Evolutionary conservation across 129 eudicot genomes (phyloP), one percentile per base, ranked within the genome.

Genomic region (Smallanthus sonchifolius): DNA sequence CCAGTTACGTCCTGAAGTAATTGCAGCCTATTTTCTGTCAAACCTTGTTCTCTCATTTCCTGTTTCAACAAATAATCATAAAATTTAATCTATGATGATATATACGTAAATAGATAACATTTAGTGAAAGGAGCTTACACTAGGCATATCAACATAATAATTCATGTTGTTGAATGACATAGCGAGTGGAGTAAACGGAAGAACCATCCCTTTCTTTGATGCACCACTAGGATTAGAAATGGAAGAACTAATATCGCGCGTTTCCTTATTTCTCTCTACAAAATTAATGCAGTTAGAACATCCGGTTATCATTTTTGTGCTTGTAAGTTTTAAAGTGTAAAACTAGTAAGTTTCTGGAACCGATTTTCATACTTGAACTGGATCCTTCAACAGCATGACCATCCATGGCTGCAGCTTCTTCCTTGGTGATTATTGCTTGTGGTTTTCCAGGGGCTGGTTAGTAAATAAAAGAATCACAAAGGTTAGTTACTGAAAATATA

Each of bases 351-450:
- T 44, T 32, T 40, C 40, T 54, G 54, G 37, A 14, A 34, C 5
- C 43, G 2, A 3, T 10, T 32, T 62, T 62, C 67, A 62, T 62
- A 62, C 67, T 62, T 62, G 67, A 62, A 36, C 44, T 14, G 43
- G 30, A 7, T 52, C 24, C 65, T 55, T 51, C 44, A 11, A 37
- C 24, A 55, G 34, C 75, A 20, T 38, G 80, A 38, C 79, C 65
- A 6, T 67, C 79, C 51, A n/a, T 62, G 47, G 81, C 79, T 72
- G 80, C 82, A 30, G 76, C 78, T 69, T 75, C 84, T 69, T 72
- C 86, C 69, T 84, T 76, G 2, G 95, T 79, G 73, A 84, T 73
- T 54, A 88, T 84, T 64, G 84, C 97, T 83, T 86, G 97, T 38
- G 82, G 81, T 63, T 82, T 91, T 66, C 87, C 95, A 17, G 83